Base-by-base conservation (phyloP, 495 filamentous ascomycete genomes). In the Glarea lozoyensis region DNA sequence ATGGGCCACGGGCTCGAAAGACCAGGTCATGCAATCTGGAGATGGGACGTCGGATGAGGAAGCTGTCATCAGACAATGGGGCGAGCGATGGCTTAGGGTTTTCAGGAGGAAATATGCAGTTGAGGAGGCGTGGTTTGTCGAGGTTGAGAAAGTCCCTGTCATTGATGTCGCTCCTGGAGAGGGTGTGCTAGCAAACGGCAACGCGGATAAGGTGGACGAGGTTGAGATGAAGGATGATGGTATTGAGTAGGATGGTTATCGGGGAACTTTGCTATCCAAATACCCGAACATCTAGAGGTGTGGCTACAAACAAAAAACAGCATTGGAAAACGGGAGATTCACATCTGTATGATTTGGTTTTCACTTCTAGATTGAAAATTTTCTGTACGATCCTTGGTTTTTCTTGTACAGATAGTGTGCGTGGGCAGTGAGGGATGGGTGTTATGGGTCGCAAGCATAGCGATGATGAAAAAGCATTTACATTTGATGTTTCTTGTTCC, bases 101-200 rank as follows among this genome's bases (percentile, higher is more conserved):
- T 95, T 94, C 57, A 68, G 79, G 45, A 66, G 92, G 16, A 84
- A 87, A 63, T 73, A 76, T 46, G 84, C 79, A 13, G 86, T 97
- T 35, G 88, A 95, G 63, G 88, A 95, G 64, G 66, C 78, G 1
- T 77, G 68, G 42, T 40, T 68, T 37, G 43, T 65, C 1, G 72
- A 76, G 53, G 63, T 60, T 1, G 50, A 27, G 25, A 56, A 52
- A 39, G 64, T 58, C 40, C 55, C 55, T 36, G 39, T 39, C 22
- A 19, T 16, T 32, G 19, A 22, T 12, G 20, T 18, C 13, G 43
- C 3, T 29, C n/a, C 21, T 25, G 37, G n/a, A 6, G 24, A 23
- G 40, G 35, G 15, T 18, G 23, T n/a, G 21, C n/a, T n/a, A n/a
- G 32, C 16, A 29, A 24, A 46, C 25, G 43, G 38, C 1, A 30